Evolutionary conservation across 2,329 filamentous ascomycete species (phyloP).

Genomic region (Diaporthe capsici): DNA sequence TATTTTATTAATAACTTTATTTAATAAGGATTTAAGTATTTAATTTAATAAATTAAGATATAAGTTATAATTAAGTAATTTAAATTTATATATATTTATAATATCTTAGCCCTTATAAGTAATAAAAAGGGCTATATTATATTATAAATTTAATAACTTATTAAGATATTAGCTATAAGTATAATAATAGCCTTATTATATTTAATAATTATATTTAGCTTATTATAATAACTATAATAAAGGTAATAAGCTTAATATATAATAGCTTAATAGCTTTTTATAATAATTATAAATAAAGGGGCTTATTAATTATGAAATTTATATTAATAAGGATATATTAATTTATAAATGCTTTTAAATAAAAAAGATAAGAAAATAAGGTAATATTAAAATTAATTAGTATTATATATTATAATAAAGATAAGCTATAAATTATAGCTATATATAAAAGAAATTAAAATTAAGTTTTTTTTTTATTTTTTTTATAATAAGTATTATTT

Average conservation of each 20-base stretch:
- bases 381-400: too few relatives aligned
- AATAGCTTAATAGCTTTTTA: fast-evolving
- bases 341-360: too few relatives aligned
- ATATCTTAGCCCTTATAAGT: neutral
- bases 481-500: too few relatives aligned
- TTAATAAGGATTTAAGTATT: neutral
- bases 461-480: fast-evolving
- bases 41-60: fast-evolving
- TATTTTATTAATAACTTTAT: neutral
- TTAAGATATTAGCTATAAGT: fast-evolving
- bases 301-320: neutral
- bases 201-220: fast-evolving
- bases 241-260: neutral
- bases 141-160: neutral
- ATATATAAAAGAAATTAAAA: too few relatives aligned
- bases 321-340: neutral
- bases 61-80: neutral
- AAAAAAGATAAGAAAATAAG: too few relatives aligned
- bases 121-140: neutral
- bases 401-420: too few relatives aligned
- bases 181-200: neutral
- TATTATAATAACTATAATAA: neutral
- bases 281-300: neutral
- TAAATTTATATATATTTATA: neutral
- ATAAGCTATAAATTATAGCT: too few relatives aligned